Evolutionary conservation across 352 stramenopile genomes (phyloP).

Genomic region (Phytophthora brassicae): DNA sequence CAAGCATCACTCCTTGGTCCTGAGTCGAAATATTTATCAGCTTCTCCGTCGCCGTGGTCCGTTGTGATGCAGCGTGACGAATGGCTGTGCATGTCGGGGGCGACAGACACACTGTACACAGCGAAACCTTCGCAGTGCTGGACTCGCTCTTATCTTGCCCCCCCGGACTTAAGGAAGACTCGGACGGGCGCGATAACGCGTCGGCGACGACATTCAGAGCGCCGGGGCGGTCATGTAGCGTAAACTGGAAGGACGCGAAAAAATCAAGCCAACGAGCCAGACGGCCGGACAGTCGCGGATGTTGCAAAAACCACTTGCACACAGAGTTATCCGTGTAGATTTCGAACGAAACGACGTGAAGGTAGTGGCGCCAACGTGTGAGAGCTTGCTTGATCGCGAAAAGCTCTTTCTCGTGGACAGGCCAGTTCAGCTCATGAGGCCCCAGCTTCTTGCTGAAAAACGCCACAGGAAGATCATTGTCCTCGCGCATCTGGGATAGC

Average conservation of each 20-base stretch:
- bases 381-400: background rate
- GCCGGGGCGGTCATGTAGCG: background rate
- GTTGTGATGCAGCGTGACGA: background rate
- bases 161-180: background rate
- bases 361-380: constrained; percentile 2
- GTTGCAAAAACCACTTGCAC: background rate
- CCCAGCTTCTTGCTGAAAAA: constrained; percentile 33
- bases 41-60: background rate
- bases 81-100: constrained; percentile 1
- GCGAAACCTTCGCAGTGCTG: background rate
- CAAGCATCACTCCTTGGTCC: background rate
- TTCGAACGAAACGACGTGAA: constrained; percentile 3
- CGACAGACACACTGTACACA: background rate
- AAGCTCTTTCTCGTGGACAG: background rate
- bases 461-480: constrained; percentile 25
- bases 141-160: background rate
- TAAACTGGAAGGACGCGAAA: background rate
- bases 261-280: background rate
- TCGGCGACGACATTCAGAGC: background rate
- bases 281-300: background rate
- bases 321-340: background rate
- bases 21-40: background rate
- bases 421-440: constrained; percentile 2
- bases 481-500: background rate
- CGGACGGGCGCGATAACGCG: background rate